Percentiles rank a stretch among this genome's conserved stretches.
phyloP scores from a whole-genome alignment of 495 filamentous ascomycete genomes.

The Beverwykella pulmonaria region DNA sequence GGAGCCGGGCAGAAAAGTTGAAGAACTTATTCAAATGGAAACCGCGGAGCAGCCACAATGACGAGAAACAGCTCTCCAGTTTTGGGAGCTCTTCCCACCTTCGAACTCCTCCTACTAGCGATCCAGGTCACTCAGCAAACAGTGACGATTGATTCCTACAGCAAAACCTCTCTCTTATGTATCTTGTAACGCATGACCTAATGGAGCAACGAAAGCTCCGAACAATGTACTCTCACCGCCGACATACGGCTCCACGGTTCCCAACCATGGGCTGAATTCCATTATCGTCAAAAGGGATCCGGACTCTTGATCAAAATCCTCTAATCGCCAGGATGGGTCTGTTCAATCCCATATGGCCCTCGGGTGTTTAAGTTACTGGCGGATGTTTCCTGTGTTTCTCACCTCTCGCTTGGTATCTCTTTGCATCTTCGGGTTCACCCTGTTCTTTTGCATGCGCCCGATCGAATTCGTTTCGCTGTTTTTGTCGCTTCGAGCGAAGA shows the following conservation, averaged over 20 bases:
- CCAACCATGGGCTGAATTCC: too few species aligned
- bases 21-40: slow-evolving; percentile 36
- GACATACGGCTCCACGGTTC: too few species aligned
- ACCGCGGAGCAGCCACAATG: slow-evolving; percentile 15
- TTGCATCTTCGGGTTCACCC: not conserved
- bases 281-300: too few species aligned
- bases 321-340: too few species aligned
- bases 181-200: too few species aligned
- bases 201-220: too few species aligned
- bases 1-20: slow-evolving; percentile 27
- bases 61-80: slow-evolving; percentile 30
- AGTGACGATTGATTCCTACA: slow-evolving; percentile 28
- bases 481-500: not conserved
- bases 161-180: too few species aligned
- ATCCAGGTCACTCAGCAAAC: slow-evolving; percentile 27
- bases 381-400: not conserved
- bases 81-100: slow-evolving; percentile 33
- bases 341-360: too few species aligned
- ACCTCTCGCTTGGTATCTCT: not conserved
- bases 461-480: not conserved
- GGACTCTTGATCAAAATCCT: too few species aligned
- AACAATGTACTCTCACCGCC: too few species aligned
- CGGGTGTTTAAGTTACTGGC: not conserved
- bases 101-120: slow-evolving; percentile 31
- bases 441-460: too few species aligned